Percentiles rank a stretch among this genome's conserved stretches.
Evolutionary conservation across 2,329 filamentous ascomycete genomes (phyloP).

Genomic region (Fusarium sulawesiense): DNA sequence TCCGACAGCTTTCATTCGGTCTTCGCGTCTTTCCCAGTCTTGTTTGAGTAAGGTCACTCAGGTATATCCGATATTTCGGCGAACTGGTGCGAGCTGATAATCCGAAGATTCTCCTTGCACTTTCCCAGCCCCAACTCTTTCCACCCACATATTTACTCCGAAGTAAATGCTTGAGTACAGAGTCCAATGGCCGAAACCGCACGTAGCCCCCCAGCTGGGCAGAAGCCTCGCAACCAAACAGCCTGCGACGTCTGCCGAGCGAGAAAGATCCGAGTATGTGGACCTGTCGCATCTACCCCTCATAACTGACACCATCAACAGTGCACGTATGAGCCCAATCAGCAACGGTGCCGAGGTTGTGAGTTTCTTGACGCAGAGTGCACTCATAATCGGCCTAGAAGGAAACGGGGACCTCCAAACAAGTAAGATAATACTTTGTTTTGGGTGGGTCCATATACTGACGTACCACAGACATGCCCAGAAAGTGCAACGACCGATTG

Average conservation of each 20-base stretch:
- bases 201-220: background rate
- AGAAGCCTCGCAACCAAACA: constrained; percentile 33
- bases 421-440: constrained; percentile 1
- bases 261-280: constrained; percentile 39
- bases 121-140: background rate
- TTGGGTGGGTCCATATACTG: background rate
- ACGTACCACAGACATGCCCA: constrained; percentile 21
- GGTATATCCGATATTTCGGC: constrained; percentile 43
- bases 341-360: constrained; percentile 33
- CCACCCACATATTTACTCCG: background rate
- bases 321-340: constrained; percentile 32
- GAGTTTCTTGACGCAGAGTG: constrained; percentile 34
- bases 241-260: constrained; percentile 43
- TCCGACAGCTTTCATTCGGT: background rate
- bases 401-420: constrained; percentile 42
- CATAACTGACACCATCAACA: background rate
- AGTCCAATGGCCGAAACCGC: background rate
- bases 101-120: constrained; percentile 43
- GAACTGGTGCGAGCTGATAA: constrained; percentile 7
- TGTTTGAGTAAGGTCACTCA: background rate
- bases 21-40: background rate
- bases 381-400: constrained; percentile 35
- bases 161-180: background rate
- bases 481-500: background rate
- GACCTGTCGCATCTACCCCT: background rate